These are phyloP conservation scores for Nothopassalora personata DNA, from an alignment of 2,329 filamentous ascomycete genomes.

Conservation along the genomic window DNA sequence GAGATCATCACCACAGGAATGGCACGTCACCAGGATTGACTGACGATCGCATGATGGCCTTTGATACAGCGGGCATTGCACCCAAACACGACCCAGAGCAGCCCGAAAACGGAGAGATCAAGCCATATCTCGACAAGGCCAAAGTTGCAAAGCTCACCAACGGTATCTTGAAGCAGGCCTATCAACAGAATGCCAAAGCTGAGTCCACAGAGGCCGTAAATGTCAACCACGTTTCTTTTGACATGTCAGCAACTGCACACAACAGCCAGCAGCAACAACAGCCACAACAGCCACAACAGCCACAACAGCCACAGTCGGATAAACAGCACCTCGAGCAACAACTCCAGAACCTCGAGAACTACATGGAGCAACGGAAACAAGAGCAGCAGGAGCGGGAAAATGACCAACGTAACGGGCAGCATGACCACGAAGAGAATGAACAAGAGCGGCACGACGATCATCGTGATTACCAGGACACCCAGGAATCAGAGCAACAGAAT, in stretches of 20 bases:
- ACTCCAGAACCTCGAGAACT: neutral
- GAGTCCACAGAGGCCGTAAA: neutral
- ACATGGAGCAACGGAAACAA: neutral
- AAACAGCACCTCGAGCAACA: neutral
- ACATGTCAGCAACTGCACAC: neutral
- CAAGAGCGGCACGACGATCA: neutral
- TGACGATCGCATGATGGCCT: neutral
- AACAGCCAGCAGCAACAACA: neutral
- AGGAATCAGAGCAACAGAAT: neutral
- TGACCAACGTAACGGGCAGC: neutral
- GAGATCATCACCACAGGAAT: neutral
- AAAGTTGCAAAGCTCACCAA: neutral
- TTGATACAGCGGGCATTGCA: neutral
- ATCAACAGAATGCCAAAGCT: neutral
- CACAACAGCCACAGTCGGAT: neutral
- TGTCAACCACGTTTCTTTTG: neutral
- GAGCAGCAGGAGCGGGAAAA: neutral
- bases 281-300: neutral
- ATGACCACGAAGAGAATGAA: neutral
- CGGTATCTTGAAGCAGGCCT: neutral
- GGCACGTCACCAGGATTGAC: neutral
- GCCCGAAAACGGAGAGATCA: neutral
- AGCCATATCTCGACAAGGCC: neutral
- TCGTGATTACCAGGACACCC: neutral
- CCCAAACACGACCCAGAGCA: neutral